These are phyloP conservation scores for Graphilbum sp. DNA, from an alignment of 2,329 filamentous ascomycete genomes.

Conservation along the genomic window DNA sequence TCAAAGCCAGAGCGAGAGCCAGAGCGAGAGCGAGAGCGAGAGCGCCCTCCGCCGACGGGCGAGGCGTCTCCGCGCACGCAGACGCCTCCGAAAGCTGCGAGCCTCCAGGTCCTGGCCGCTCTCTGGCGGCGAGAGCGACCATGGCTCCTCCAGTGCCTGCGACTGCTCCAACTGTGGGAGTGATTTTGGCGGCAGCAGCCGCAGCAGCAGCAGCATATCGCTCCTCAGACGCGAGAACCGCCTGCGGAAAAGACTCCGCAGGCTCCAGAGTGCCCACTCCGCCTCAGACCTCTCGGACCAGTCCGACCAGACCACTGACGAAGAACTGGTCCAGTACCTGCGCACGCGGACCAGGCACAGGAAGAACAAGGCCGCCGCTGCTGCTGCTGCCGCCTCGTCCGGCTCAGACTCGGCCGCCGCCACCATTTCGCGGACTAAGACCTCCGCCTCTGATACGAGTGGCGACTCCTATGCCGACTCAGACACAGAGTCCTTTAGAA, in stretches of 20 bases:
- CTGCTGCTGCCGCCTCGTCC: neutral
- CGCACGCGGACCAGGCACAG: neutral
- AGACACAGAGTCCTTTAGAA: neutral
- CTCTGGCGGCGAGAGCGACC: neutral
- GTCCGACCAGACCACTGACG: neutral
- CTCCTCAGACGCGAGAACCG: neutral
- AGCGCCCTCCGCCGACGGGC: neutral
- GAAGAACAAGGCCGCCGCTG: neutral
- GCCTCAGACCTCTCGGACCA: neutral
- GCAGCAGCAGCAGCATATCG: neutral
- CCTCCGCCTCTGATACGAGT: constrained; percentile 1
- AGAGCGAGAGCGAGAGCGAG: neutral
- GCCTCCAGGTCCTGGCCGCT: neutral
- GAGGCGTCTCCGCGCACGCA: neutral
- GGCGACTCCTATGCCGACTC: constrained; percentile 1
- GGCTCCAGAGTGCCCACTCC: neutral
- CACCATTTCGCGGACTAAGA: neutral
- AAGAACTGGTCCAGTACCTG: neutral
- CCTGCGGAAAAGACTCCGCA: neutral
- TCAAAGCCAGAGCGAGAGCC: neutral
- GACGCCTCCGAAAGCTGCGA: neutral
- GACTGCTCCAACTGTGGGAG: constrained; percentile 9
- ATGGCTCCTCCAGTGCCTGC: neutral
- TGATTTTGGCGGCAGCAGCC: too few species aligned
- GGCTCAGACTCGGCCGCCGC: neutral